Conservation (phyloP, 495 filamentous ascomycete genomes). For the Trypethelium eluteriae region DNA sequence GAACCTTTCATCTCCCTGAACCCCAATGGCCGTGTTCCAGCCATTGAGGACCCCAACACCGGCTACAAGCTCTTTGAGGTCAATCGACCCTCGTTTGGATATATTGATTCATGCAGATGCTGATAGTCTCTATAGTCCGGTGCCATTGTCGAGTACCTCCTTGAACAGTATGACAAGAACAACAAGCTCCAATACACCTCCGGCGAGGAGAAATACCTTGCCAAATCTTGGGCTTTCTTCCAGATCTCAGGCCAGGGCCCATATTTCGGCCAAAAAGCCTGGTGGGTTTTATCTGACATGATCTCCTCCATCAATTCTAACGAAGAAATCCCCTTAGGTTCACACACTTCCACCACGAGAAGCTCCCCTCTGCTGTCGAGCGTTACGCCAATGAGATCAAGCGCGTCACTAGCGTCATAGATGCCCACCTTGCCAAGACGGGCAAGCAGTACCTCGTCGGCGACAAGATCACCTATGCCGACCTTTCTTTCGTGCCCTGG, state of each 20-base stretch:
- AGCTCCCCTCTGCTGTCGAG: slow-evolving; percentile 39
- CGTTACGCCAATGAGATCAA: slow-evolving; percentile 44
- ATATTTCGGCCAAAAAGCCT: slow-evolving; percentile 37
- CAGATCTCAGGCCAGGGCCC: slow-evolving; percentile 39
- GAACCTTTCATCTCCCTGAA: slow-evolving; percentile 27
- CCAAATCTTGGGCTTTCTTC: slow-evolving; percentile 38
- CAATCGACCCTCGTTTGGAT: neutral
- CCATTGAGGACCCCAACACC: slow-evolving; percentile 41
- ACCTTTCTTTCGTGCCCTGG: slow-evolving; percentile 45
- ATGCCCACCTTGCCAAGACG: slow-evolving; percentile 33
- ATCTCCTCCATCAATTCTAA: neutral
- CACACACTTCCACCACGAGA: slow-evolving; percentile 40
- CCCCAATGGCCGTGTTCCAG: slow-evolving; percentile 37
- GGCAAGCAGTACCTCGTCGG: slow-evolving; percentile 43
- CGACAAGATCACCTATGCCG: slow-evolving; percentile 44
- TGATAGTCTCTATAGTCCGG: slow-evolving; percentile 21
- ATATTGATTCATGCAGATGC: neutral
- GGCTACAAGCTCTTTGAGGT: slow-evolving; percentile 38
- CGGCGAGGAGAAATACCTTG: slow-evolving; percentile 30
- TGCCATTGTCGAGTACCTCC: slow-evolving; percentile 33
- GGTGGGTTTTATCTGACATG: slow-evolving; percentile 17
- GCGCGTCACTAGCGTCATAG: slow-evolving; percentile 43
- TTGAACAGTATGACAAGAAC: slow-evolving; percentile 32
- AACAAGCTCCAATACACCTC: slow-evolving; percentile 26
- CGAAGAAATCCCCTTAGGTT: slow-evolving; percentile 31